phyloP scores from a whole-genome alignment of 495 filamentous ascomycete genomes.

The Podospora pseudoanserina region DNA sequence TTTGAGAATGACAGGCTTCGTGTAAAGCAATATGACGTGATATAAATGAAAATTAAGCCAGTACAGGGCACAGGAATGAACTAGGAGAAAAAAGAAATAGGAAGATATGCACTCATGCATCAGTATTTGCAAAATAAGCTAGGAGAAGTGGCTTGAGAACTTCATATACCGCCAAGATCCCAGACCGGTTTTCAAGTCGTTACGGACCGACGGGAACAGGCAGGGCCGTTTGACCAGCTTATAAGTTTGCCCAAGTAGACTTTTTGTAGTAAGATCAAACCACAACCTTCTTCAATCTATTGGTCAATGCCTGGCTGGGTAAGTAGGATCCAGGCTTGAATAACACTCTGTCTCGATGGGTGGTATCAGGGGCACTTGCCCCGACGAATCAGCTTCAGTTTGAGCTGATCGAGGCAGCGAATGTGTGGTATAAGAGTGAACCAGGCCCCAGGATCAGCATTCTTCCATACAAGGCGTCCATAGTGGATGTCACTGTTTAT shows the following conservation, averaged over 20 bases:
- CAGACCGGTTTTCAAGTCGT: background rate
- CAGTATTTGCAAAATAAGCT: background rate
- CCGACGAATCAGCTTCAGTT: conserved; percentile 13
- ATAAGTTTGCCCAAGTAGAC: background rate
- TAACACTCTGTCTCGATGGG: background rate
- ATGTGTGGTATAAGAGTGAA: conserved; percentile 6
- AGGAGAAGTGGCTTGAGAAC: background rate
- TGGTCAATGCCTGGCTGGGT: conserved; percentile 22
- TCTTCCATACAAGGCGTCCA: conserved; percentile 26
- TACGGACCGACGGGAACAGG: conserved; percentile 24
- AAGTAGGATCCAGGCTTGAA: conserved; percentile 11
- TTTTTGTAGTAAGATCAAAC: background rate
- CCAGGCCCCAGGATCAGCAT: conserved; percentile 23
- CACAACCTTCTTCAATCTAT: conserved; percentile 14
- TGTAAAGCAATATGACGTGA: background rate
- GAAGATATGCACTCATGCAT: background rate
- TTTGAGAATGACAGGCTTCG: background rate
- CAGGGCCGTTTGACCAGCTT: conserved; percentile 6
- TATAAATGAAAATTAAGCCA: background rate
- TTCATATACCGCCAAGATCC: background rate
- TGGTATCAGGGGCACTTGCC: conserved; percentile 3
- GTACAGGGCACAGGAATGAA: background rate
- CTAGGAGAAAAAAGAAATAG: background rate
- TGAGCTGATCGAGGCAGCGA: conserved; percentile 2
- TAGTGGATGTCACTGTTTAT: conserved; percentile 14